These are phyloP conservation scores for Suillus subalutaceus DNA, from an alignment of 768 basidiomycete species.

Conservation along the genomic window DNA sequence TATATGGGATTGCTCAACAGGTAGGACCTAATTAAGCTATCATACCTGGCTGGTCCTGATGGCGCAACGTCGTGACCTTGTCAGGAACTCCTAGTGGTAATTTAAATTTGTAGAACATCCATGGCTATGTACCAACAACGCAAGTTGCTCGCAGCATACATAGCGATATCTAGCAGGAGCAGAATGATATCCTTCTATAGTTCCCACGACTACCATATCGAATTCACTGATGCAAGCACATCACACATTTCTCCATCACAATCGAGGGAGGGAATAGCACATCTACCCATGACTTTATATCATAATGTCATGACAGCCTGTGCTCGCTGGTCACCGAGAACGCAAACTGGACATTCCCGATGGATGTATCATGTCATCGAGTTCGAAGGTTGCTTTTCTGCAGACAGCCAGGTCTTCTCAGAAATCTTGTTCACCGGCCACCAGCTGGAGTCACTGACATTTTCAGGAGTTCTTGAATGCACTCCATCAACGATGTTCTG, in stretches of 20 bases:
- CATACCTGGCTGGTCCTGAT: too few relatives aligned
- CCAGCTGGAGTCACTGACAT: slow-evolving; percentile 63
- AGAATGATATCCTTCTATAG: too few relatives aligned
- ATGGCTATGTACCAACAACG: too few relatives aligned
- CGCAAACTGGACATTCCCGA: slow-evolving; percentile 58
- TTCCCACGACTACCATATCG: too few relatives aligned
- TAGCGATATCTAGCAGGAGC: too few relatives aligned
- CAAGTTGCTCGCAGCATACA: too few relatives aligned
- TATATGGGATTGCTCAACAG: too few relatives aligned
- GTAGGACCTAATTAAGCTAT: too few relatives aligned
- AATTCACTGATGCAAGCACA: too few relatives aligned
- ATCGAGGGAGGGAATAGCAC: slow-evolving; percentile 45
- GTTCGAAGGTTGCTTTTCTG: slow-evolving; percentile 59
- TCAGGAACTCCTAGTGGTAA: too few relatives aligned
- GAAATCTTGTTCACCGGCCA: slow-evolving; percentile 63
- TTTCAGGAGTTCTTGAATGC: slow-evolving; percentile 59
- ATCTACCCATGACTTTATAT: slow-evolving; percentile 48
- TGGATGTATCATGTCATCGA: slow-evolving; percentile 55
- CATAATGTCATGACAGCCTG: slow-evolving; percentile 53
- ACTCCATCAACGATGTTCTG: slow-evolving; percentile 54
- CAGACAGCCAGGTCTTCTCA: slow-evolving; percentile 51
- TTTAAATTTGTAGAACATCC: too few relatives aligned
- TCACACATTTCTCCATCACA: slow-evolving; percentile 61
- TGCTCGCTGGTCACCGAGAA: slow-evolving; percentile 59
- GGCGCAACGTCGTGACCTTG: too few relatives aligned